These are phyloP conservation scores for Nemania abortiva DNA, from an alignment of 2,329 filamentous ascomycete genomes.

Conservation along the genomic window DNA sequence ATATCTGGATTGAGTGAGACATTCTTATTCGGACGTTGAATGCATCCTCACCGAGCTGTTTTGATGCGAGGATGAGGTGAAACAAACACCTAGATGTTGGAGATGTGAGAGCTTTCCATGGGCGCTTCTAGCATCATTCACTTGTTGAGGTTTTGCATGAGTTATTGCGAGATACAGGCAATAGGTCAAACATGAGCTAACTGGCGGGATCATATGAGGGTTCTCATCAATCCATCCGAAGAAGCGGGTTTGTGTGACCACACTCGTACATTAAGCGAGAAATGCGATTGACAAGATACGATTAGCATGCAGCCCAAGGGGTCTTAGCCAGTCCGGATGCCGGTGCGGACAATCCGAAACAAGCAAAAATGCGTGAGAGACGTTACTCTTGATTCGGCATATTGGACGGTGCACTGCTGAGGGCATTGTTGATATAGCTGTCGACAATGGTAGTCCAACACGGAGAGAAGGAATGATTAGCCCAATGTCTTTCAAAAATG, in stretches of 20 bases:
- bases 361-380: slow-evolving; percentile 9
- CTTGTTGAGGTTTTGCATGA: neutral
- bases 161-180: slow-evolving; percentile 4
- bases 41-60: slow-evolving; percentile 15
- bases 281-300: slow-evolving; percentile 23
- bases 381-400: slow-evolving; percentile 12
- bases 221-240: slow-evolving; percentile 11
- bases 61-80: slow-evolving; percentile 15
- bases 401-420: slow-evolving; percentile 2
- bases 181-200: slow-evolving; percentile 12
- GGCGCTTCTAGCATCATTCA: slow-evolving; percentile 1
- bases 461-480: neutral
- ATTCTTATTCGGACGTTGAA: slow-evolving; percentile 12
- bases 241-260: slow-evolving; percentile 28
- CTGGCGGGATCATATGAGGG: slow-evolving; percentile 4
- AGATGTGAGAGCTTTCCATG: neutral
- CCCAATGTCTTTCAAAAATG: slow-evolving; percentile 7
- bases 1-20: slow-evolving; percentile 15
- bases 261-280: slow-evolving; percentile 27
- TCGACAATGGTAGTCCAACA: slow-evolving; percentile 2
- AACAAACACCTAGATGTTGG: neutral
- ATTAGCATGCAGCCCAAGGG: slow-evolving; percentile 21
- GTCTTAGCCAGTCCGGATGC: slow-evolving; percentile 20
- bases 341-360: slow-evolving; percentile 22
- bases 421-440: neutral